Evolutionary conservation across 345 rosid species (phyloP).

Genomic region (rapeseed (Brassica napus)): Da-Ae NC_063440.1:20294501-20295000

Average conservation of each 20-base stretch:
- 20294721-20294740: slow-evolving; percentile 1
- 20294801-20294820: slow-evolving; percentile 93
- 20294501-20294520: slow-evolving; percentile 92
- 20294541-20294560: slow-evolving; percentile 84
- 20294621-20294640: slow-evolving; percentile 7
- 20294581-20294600: background rate
- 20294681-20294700: slow-evolving; percentile 75
- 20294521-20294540: slow-evolving; percentile 96
- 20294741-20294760: background rate
- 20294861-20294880: slow-evolving; percentile 94
- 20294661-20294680: slow-evolving; percentile 89
- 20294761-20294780: slow-evolving; percentile 46
- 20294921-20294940: background rate
- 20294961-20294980: slow-evolving; percentile 84
- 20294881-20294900: slow-evolving; percentile 14
- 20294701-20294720: background rate
- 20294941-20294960: slow-evolving; percentile 48
- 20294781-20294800: slow-evolving; percentile 87
- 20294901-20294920: background rate
- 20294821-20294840: slow-evolving; percentile 86
- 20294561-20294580: slow-evolving; percentile 54
- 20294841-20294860: slow-evolving; percentile 95
- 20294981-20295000: slow-evolving; percentile 88
- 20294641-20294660: slow-evolving; percentile 73
- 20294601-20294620: slow-evolving; percentile 8